Base-by-base conservation (phyloP, 306 rosid genomes). In the Malus sylvestris region DNA sequence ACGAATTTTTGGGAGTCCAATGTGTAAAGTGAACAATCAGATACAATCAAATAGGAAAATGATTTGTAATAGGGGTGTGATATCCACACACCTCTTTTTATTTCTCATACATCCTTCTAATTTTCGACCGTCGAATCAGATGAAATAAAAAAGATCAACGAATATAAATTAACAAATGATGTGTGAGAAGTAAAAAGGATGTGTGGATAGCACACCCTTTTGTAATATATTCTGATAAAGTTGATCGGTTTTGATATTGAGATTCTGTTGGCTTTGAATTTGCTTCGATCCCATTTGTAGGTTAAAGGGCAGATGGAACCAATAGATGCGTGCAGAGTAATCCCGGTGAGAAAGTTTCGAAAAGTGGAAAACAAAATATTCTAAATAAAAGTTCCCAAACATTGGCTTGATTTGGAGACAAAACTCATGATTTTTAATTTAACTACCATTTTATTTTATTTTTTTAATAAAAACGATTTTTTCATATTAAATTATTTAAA, bases 271-370 rank as follows among this genome's bases (percentile, higher is more conserved):
- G 44, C 53, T 80, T 80, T 82, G 71, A 60, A 65, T 35, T 82
- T 75, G 85, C 78, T 74, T 80, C 77, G 79, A 80, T 83, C 70
- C 73, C 68, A 61, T 83, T 81, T 84, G 75, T 78, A 61, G 85
- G 83, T 82, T 72, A 6, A 33, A 1, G 40, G 67, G 78, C 62
- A 71, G 79, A 82, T 72, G 87, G 88, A 82, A 78, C 81, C 82
- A 82, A 87, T 82, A n/a, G 81, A 87, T 67, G 86, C 72, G 53
- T 70, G 85, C 76, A 72, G 74, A 72, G 85, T 80, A 79, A 81
- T 85, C 73, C 77, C 68, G 79, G 23, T 45, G 65, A 68, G 73
- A 78, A 76, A 57, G 71, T 57, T 46, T 42, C 63, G 78, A 44
- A 84, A 71, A 71, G 76, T 78, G 84, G 83, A 74, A 80, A 75